phyloP scores from a whole-genome alignment of 2,329 filamentous ascomycete species.

The Xylariaceae sp. region DNA sequence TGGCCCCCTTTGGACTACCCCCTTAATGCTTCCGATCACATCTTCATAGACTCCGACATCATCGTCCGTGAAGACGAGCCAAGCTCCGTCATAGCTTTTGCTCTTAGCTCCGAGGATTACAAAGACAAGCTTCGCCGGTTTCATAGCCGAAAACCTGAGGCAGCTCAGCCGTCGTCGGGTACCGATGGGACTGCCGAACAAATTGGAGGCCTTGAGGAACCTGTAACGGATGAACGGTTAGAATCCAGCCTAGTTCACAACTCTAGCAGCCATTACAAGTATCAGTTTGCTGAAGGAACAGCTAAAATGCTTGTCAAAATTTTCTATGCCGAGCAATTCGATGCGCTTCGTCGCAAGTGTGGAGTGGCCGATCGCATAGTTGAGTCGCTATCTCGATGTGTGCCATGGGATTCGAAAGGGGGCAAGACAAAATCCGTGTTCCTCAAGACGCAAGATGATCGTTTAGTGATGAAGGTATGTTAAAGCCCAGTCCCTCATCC shows the following conservation, averaged over 20 bases:
- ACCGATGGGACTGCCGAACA: slow-evolving; percentile 33
- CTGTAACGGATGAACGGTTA: slow-evolving; percentile 60
- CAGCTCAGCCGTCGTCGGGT: slow-evolving; percentile 21
- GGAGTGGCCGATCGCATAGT: slow-evolving; percentile 91
- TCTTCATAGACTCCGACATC: slow-evolving; percentile 94
- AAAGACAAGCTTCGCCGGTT: slow-evolving; percentile 63
- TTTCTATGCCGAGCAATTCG: slow-evolving; percentile 97
- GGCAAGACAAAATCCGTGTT: slow-evolving; percentile 98
- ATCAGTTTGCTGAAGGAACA: slow-evolving; percentile 90
- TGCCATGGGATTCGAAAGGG: slow-evolving; percentile 97
- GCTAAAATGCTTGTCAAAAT: slow-evolving; percentile 97
- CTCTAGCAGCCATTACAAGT: slow-evolving; percentile 90
- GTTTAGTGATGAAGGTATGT: slow-evolving; percentile 75
- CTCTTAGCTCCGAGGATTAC: slow-evolving; percentile 84
- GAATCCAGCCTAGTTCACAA: slow-evolving; percentile 80
- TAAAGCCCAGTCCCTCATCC: slow-evolving; percentile 34
- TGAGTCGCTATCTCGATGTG: slow-evolving; percentile 88
- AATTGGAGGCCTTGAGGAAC: slow-evolving; percentile 27
- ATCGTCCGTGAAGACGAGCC: slow-evolving; percentile 97
- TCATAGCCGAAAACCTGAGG: slow-evolving; percentile 25
- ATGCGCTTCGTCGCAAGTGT: slow-evolving; percentile 87
- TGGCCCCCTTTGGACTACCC: slow-evolving; percentile 94
- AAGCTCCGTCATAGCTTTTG: slow-evolving; percentile 91
- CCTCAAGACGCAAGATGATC: slow-evolving; percentile 90
- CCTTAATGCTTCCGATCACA: slow-evolving; percentile 80